These are phyloP conservation scores for Globisporangium paddicum DNA, from an alignment of 352 stramenopile genomes.

Conservation along the genomic window DNA sequence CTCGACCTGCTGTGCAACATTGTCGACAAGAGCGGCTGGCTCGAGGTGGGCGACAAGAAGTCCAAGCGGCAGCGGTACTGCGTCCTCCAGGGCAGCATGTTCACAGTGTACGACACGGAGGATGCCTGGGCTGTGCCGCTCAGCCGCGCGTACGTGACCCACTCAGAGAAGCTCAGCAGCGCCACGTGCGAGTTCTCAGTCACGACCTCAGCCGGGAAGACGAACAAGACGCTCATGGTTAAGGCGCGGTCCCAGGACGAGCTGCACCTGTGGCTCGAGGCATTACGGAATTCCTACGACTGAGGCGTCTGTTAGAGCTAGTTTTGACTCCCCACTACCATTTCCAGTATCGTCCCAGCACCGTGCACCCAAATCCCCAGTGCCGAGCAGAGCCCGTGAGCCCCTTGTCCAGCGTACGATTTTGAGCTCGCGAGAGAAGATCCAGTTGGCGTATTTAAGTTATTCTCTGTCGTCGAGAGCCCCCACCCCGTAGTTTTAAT, in stretches of 20 bases:
- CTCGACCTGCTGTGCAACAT: constrained; percentile 68
- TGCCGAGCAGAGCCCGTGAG: not conserved
- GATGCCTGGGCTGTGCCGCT: constrained; percentile 76
- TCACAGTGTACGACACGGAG: constrained; percentile 80
- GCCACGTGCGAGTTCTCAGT: constrained; percentile 59
- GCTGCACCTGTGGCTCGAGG: constrained; percentile 74
- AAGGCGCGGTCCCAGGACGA: constrained; percentile 67
- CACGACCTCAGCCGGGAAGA: constrained; percentile 61
- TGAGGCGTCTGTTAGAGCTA: constrained; percentile 24
- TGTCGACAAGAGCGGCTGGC: constrained; percentile 76
- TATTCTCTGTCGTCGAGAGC: constrained; percentile 9
- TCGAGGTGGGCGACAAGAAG: constrained; percentile 75
- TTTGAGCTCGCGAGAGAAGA: constrained; percentile 4
- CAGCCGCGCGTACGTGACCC: constrained; percentile 69
- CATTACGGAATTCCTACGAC: constrained; percentile 43
- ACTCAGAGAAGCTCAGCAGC: constrained; percentile 57
- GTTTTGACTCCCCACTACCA: constrained; percentile 8
- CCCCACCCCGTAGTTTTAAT: constrained; percentile 7
- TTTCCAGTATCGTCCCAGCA: constrained; percentile 2
- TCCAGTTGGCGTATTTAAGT: constrained; percentile 12
- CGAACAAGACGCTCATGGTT: constrained; percentile 61
- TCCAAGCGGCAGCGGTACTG: constrained; percentile 68
- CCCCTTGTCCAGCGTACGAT: not conserved
- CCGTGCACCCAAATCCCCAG: no score
- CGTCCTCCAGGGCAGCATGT: constrained; percentile 77